These are phyloP conservation scores for Boletus rubescentipes DNA, from an alignment of 768 basidiomycete species.

Conservation along the genomic window DNA sequence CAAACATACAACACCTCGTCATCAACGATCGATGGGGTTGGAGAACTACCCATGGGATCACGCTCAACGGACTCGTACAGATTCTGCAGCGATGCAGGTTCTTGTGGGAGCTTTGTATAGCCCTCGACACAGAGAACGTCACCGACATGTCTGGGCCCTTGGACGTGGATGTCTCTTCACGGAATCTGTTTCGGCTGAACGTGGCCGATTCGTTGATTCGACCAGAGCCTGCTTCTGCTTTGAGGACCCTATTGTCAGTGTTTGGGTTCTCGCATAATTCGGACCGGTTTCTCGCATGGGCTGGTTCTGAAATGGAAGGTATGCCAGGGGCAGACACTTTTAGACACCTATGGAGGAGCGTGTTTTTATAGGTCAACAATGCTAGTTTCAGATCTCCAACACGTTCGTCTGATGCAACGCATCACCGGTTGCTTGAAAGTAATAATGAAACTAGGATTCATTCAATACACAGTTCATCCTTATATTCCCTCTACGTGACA, in stretches of 20 bases:
- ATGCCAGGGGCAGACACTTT: not conserved
- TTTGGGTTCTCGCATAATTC: not conserved
- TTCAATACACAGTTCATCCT: not conserved
- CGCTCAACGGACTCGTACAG: not conserved
- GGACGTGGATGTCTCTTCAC: not conserved
- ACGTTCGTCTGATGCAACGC: no score
- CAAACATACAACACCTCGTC: not conserved
- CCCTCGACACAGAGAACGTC: not conserved
- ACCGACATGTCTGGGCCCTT: not conserved
- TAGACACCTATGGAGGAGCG: not conserved
- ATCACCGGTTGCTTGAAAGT: no score
- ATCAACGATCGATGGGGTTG: conserved; percentile 15
- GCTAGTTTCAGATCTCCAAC: no score
- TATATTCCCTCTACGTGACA: not conserved
- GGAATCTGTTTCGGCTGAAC: not conserved
- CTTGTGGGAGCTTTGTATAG: conserved; percentile 2
- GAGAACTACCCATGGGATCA: not conserved
- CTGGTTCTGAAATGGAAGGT: not conserved
- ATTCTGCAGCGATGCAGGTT: not conserved
- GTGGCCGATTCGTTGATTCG: not conserved
- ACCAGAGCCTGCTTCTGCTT: not conserved
- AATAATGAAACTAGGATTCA: not conserved
- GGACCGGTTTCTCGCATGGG: not conserved
- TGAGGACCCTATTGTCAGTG: not conserved
- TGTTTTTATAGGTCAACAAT: not conserved